Evolutionary conservation across 31 red algal genomes (phyloP).

Genomic region (Odonthalia washingtoniensis): DNA sequence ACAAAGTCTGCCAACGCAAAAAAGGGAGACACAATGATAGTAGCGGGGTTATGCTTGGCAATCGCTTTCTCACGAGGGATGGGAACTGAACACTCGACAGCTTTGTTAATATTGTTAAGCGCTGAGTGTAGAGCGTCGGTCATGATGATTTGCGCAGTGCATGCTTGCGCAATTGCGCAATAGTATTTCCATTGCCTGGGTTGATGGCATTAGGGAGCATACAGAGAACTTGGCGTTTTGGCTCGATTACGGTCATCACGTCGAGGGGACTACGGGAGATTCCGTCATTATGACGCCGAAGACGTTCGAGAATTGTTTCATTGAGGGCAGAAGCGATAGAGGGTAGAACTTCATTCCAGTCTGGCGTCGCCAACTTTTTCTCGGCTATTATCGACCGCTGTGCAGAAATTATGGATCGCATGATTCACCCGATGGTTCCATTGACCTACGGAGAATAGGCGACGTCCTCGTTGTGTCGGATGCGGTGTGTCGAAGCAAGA

Average conservation of each 20-base stretch:
- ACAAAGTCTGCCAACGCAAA: conserved; percentile 36
- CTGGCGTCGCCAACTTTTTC: conserved; percentile 10
- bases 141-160: background rate
- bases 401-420: conserved; percentile 25
- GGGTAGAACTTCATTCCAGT: conserved; percentile 4
- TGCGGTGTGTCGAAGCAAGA: conserved; percentile 9
- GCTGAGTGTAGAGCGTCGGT: background rate
- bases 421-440: conserved; percentile 34
- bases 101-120: conserved; percentile 28
- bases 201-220: background rate
- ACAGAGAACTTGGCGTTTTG: background rate
- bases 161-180: background rate
- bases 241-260: conserved; percentile 24
- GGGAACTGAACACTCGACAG: background rate
- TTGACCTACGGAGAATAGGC: conserved; percentile 44
- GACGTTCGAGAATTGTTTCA: conserved; percentile 15
- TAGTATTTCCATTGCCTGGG: background rate
- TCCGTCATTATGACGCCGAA: background rate
- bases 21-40: conserved; percentile 11
- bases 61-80: background rate
- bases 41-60: background rate
- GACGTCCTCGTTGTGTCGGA: conserved; percentile 8
- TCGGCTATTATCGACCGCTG: background rate
- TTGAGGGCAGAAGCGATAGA: conserved; percentile 23
- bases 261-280: conserved; percentile 16